Percentiles rank a stretch among this genome's conserved stretches.
phyloP scores from a whole-genome alignment of 2,329 filamentous ascomycete species.

The Stagonosporopsis rhizophila region DNA sequence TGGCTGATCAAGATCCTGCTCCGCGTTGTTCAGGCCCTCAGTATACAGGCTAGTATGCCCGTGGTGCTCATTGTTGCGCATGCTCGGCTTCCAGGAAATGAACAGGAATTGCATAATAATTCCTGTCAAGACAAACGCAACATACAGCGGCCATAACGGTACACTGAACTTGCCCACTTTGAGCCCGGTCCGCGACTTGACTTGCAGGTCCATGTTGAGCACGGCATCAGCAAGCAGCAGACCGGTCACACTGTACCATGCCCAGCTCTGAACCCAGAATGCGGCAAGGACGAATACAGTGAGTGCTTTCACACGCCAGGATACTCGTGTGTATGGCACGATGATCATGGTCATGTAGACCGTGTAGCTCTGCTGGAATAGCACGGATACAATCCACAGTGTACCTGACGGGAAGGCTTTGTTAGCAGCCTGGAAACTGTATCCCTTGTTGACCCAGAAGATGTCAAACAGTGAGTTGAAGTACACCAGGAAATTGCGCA shows the following conservation, averaged over 20 bases:
- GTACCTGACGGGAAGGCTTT: constrained; percentile 55
- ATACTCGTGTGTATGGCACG: constrained; percentile 52
- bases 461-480: constrained; percentile 58
- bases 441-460: constrained; percentile 54
- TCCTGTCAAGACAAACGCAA: constrained; percentile 43
- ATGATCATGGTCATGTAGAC: constrained; percentile 59
- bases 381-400: constrained; percentile 55
- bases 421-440: constrained; percentile 51
- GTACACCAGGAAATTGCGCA: constrained; percentile 52
- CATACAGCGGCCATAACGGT: constrained; percentile 45
- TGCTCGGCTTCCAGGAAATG: constrained; percentile 49
- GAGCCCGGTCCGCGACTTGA: constrained; percentile 28
- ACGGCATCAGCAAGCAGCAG: constrained; percentile 58
- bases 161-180: constrained; percentile 20
- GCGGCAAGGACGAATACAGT: constrained; percentile 53
- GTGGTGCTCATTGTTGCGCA: constrained; percentile 48
- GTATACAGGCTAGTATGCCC: constrained; percentile 54
- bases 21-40: constrained; percentile 46
- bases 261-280: constrained; percentile 58
- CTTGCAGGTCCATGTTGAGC: constrained; percentile 52
- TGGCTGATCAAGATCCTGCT: constrained; percentile 44
- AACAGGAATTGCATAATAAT: constrained; percentile 54
- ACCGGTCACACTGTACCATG: constrained; percentile 55
- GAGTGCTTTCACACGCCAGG: constrained; percentile 52
- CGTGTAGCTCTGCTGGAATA: constrained; percentile 57